Evolutionary conservation across 2,329 filamentous ascomycete genomes (phyloP), one percentile per base, ranked within the genome.

Genomic region (Alternaria alternata): DNA sequence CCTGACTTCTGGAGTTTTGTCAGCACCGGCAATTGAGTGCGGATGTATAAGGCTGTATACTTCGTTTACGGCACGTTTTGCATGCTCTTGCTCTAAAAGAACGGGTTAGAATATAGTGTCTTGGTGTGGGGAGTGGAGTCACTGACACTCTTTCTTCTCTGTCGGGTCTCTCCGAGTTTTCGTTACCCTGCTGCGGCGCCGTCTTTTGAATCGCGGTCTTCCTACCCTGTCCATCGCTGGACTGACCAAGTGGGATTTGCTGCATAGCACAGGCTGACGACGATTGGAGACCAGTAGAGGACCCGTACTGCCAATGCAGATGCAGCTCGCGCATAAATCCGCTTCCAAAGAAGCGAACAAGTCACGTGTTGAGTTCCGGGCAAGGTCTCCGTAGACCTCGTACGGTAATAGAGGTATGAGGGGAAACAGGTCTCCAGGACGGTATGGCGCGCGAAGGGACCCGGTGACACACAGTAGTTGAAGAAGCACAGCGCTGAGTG

Each of bases 41-140:
- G 14, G 41, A 34, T 14, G 20, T 8, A 16, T 3, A 20, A 16
- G n/a, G 28, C 11, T 8, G 38, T 62, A 16, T 46, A 70, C 69
- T 73, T 57, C 70, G 66, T 39, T 53, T 70, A 24, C 70, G 69
- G 47, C 69, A 73, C 7, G 53, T 63, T 44, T 69, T 66, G 47
- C 70, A 72, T 34, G 70, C 70, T 57, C 70, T 64, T 14, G 61
- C 61, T 6, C 68, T 71, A 38, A 1, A 1, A 7, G 11, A 11
- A 9, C 11, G 11, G 51, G 61, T 64, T 41, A 57, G 28, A 22
- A 11, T 41, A n/a, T n/a, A 30, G 26, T 14, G 38, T 4, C 14
- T n/a, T 34, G n/a, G 3, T 41, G 28, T 39, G 9, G 18, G 24
- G 22, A n/a, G 12, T 39, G 24, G 22, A 24, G 28, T 18, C 18